These are phyloP conservation scores for Hypoxylon fuscum DNA, from an alignment of 495 filamentous ascomycete genomes.

Conservation along the genomic window DNA sequence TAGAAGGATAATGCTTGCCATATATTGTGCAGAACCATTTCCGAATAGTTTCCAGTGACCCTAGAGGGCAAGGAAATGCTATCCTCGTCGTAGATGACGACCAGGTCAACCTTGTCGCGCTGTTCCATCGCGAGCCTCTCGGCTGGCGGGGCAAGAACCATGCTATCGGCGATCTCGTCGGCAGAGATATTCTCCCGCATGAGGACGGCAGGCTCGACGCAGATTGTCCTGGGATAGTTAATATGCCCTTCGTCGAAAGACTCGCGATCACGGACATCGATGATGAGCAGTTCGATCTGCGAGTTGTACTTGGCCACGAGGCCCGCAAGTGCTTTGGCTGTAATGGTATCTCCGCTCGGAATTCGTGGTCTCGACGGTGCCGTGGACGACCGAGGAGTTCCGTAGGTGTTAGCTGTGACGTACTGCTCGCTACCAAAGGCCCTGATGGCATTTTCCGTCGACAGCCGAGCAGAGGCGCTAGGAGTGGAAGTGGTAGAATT, in stretches of 20 bases:
- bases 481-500: slow-evolving; percentile 53
- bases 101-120: slow-evolving; percentile 81
- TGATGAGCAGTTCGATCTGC: slow-evolving; percentile 72
- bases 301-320: slow-evolving; percentile 62
- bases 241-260: slow-evolving; percentile 91
- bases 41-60: slow-evolving; percentile 53
- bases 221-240: slow-evolving; percentile 79
- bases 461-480: slow-evolving; percentile 33
- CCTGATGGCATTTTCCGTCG: slow-evolving; percentile 30
- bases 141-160: slow-evolving; percentile 77
- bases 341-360: slow-evolving; percentile 70
- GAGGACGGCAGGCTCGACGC: slow-evolving; percentile 83
- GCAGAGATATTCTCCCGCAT: slow-evolving; percentile 82
- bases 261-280: slow-evolving; percentile 85
- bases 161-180: slow-evolving; percentile 80
- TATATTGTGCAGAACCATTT: slow-evolving; percentile 71
- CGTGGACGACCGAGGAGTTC: slow-evolving; percentile 32
- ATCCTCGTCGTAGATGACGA: slow-evolving; percentile 89
- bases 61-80: slow-evolving; percentile 58
- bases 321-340: slow-evolving; percentile 69
- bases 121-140: slow-evolving; percentile 79
- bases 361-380: slow-evolving; percentile 44
- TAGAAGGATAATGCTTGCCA: slow-evolving; percentile 84
- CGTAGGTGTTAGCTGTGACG: slow-evolving; percentile 43
- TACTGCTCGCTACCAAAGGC: slow-evolving; percentile 41